Base-by-base conservation (phyloP, 2,329 filamentous ascomycete genomes). In the Amauroascus niger region DNA sequence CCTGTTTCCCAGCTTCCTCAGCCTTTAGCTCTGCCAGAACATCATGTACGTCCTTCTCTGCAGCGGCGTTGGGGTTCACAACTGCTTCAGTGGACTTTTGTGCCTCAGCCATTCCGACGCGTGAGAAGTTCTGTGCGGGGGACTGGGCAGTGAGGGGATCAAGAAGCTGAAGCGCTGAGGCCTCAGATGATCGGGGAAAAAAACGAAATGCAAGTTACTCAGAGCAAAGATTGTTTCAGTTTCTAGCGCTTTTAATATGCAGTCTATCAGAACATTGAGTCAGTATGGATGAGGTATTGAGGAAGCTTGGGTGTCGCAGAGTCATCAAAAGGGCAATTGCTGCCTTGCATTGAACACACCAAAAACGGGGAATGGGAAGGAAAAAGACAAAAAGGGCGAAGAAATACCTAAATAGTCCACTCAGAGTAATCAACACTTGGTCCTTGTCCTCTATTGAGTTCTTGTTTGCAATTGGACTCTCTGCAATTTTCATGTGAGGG, bases 21-120 rank as follows among this genome's bases (percentile, higher is more conserved):
- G 61, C 67, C 64, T 74, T 70, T 60, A 74, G 62, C 62, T 75
- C 71, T 18, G 70, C 70, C 41, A 74, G 66, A 50, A 74, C 65
- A 55, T 70, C 67, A 63, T 73, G 66, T 13, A 74, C 71, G 62
- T 75, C 72, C 63, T 73, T 67, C 56, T 71, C 70, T n/a, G 72
- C 69, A 44, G 70, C 68, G 22, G 63, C 63, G 59, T 74, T 74
- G 43, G 65, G 57, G 41, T 65, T 64, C 39, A 61, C 55, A 7
- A 41, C 45, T 14, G 32, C n/a, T n/a, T 54, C 56, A 50, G 61
- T 59, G 44, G 63, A 57, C 58, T 71, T 70, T 54, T 68, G 64
- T 62, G 70, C 67, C 49, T 69, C 67, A 44, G 68, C 62, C 69
- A 71, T 71, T 50, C 22, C 24, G 45, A 24, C 39, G 41, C 49